Percentiles rank a stretch among this genome's conserved stretches.
Evolutionary conservation across 2,329 filamentous ascomycete genomes (phyloP).

Genomic region (Exophiala sp.): DNA sequence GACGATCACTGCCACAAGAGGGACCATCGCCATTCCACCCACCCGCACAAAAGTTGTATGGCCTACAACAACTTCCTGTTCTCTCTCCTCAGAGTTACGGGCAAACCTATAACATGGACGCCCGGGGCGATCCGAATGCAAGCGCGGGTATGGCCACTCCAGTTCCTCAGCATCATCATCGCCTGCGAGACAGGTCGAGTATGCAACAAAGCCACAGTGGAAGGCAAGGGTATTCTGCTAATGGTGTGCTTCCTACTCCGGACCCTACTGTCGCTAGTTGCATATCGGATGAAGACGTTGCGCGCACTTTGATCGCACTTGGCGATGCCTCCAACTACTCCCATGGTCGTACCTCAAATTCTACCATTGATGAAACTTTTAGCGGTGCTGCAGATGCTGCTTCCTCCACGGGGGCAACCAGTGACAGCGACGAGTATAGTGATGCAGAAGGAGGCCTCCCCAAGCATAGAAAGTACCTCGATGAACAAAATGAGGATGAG

Average conservation of each 20-base stretch:
- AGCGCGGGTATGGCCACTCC: constrained; percentile 26
- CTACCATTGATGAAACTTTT: constrained; percentile 86
- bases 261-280: constrained; percentile 96
- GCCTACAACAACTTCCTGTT: constrained; percentile 47
- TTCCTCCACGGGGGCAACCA: constrained; percentile 79
- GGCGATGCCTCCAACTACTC: constrained; percentile 92
- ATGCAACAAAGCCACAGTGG: constrained; percentile 34
- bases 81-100: constrained; percentile 78
- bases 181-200: constrained; percentile 54
- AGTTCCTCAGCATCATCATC: constrained; percentile 53
- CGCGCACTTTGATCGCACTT: constrained; percentile 91
- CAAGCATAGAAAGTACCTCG: constrained; percentile 46
- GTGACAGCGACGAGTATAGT: constrained; percentile 60
- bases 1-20: constrained; percentile 68
- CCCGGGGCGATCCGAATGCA: constrained; percentile 12
- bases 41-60: constrained; percentile 71
- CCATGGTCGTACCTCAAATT: constrained; percentile 85
- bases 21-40: constrained; percentile 68
- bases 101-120: constrained; percentile 43
- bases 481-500: constrained; percentile 49
- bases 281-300: constrained; percentile 97
- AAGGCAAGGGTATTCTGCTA: constrained; percentile 43
- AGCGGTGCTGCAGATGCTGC: constrained; percentile 81
- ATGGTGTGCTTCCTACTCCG: constrained; percentile 76
- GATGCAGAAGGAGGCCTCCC: constrained; percentile 55